A percentile compares a stretch with the other conserved stretches of the same genome.
Conservation (phyloP, 495 filamentous ascomycete genomes). For the Glonium stellatum region DNA sequence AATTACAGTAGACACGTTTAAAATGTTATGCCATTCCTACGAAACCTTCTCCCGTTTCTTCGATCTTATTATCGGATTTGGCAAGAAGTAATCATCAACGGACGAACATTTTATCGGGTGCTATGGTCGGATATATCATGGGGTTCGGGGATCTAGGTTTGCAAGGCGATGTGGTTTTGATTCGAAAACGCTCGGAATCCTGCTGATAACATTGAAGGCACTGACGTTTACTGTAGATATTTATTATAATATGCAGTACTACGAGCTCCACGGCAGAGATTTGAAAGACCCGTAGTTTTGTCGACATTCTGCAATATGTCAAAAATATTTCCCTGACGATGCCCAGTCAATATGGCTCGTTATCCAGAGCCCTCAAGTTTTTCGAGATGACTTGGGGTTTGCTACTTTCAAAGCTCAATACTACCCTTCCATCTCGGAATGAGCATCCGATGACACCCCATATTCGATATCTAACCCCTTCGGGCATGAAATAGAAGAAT, state of each 20-base stretch:
- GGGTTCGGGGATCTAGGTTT: too few species aligned
- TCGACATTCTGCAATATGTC: constrained; percentile 29
- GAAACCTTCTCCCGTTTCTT: not conserved
- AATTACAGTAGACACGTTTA: not conserved
- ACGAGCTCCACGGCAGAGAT: constrained; percentile 24
- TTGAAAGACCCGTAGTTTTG: constrained; percentile 32
- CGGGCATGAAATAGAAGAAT: not conserved
- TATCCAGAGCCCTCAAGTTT: not conserved
- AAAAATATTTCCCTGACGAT: constrained; percentile 14
- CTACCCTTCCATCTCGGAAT: not conserved
- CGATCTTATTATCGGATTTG: not conserved
- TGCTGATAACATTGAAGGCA: not conserved
- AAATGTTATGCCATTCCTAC: not conserved
- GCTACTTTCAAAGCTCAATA: not conserved
- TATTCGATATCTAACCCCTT: not conserved
- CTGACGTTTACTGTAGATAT: constrained; percentile 13
- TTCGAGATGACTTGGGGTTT: not conserved
- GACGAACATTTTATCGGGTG: not conserved
- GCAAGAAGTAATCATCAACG: not conserved
- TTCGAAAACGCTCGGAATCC: not conserved
- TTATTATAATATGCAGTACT: constrained; percentile 31
- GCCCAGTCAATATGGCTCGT: not conserved
- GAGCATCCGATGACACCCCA: not conserved
- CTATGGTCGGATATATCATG: too few species aligned
- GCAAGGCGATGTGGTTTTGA: not conserved